These are phyloP conservation scores for Mariannaea sp. DNA, from an alignment of 2,329 filamentous ascomycete species.

Conservation along the genomic window DNA sequence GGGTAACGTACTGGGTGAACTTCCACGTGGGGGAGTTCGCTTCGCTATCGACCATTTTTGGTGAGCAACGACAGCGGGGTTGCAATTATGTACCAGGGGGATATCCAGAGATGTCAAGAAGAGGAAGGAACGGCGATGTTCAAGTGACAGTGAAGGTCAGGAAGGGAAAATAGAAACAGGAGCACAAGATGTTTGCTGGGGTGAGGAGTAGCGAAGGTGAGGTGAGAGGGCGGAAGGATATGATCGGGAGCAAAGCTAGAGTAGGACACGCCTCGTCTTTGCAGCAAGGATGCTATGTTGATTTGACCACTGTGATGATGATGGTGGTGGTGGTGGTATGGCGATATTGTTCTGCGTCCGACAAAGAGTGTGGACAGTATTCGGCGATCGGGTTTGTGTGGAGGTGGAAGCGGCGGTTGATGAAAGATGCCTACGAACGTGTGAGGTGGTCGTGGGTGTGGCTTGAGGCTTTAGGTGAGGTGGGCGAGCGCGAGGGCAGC, in stretches of 20 bases:
- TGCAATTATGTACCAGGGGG: constrained; percentile 30
- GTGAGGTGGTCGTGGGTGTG: constrained; percentile 17
- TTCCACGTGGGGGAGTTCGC: constrained; percentile 97
- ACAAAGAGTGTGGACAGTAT: neutral
- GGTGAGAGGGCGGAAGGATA: constrained; percentile 23
- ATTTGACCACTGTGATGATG: constrained; percentile 24
- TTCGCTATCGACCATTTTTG: constrained; percentile 95
- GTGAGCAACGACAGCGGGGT: constrained; percentile 42
- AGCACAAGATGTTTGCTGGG: constrained; percentile 19
- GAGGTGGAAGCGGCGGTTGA: constrained; percentile 6
- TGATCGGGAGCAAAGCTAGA: constrained; percentile 27
- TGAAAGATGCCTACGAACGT: constrained; percentile 16
- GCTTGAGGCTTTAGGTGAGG: constrained; percentile 12
- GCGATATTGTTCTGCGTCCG: constrained; percentile 2
- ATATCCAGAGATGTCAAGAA: constrained; percentile 32
- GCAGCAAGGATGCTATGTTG: constrained; percentile 30
- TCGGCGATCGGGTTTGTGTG: constrained; percentile 11
- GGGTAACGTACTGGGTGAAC: constrained; percentile 88
- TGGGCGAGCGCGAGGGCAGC: constrained; percentile 19
- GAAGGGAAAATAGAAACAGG: constrained; percentile 12
- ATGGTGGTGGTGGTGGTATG: constrained; percentile 1
- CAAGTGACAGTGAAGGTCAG: constrained; percentile 30
- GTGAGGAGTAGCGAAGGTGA: constrained; percentile 22
- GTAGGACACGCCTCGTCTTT: constrained; percentile 30
- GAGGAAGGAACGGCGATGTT: constrained; percentile 22